Base-by-base conservation (phyloP, 495 filamentous ascomycete species). In the Podospora anserina region DNA sequence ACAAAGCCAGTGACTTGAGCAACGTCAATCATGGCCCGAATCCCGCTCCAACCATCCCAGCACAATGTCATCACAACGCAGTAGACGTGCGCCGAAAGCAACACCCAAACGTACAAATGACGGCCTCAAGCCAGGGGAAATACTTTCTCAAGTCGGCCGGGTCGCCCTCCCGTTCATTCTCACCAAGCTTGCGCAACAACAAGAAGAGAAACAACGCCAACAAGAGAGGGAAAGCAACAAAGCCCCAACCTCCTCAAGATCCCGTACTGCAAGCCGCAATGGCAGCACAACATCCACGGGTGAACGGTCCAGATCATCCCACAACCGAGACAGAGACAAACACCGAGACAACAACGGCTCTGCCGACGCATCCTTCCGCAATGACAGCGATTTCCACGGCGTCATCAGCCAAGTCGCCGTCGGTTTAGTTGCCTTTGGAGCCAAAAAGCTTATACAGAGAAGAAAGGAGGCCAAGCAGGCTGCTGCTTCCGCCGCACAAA, bases 361-460 rank as follows among this genome's bases (percentile, higher is more conserved):
- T 3, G 9, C 1, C 39, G 39, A 49, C 39, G 13, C 39, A 49
- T 0, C 56, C 28, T 27, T 34, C 7, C 64, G 57, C 53, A 57
- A 70, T 39, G 66, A 66, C 66, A 65, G 67, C 57, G 71, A 77
- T 58, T 59, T 76, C 28, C 73, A 77, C 67, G 26, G 67, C 5
- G 64, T 74, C 26, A 58, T 76, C 26, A 71, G 69, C 28, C 75
- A 77, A 59, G 66, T 77, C 13, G 75, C 69, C 5, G 71, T 75
- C 20, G 74, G 74, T 11, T 55, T 68, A 1, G 32, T 74, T 3
- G 75, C 71, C 27, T 74, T 74, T 58, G 75, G 75, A 6, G 67
- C 76, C 30, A 64, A 70, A 0, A 68, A 69, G 16, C 65, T 71
- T 20, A 63, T 76, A 44, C 60, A 65, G n/a, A 70, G 68, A 20